These are phyloP conservation scores for Graphilbum ipis-grandicollis DNA, from an alignment of 2,329 filamentous ascomycete species.

Conservation along the genomic window DNA sequence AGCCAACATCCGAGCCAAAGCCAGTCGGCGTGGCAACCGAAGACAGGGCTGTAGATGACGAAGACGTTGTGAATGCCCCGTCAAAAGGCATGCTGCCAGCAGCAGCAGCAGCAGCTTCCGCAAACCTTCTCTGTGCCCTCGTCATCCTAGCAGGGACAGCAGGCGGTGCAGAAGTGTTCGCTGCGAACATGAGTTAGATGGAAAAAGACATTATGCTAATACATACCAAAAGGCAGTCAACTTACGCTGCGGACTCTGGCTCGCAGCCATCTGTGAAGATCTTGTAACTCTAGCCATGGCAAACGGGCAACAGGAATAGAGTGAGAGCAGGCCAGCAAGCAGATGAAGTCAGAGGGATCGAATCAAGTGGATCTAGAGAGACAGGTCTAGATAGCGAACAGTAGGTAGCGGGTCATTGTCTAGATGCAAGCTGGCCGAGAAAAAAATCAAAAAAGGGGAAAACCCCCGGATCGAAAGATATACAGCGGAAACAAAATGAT, in stretches of 20 bases:
- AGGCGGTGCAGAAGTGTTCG: background rate
- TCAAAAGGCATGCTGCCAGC: background rate
- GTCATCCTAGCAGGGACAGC: background rate
- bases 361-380: no score
- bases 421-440: no score
- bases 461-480: no score
- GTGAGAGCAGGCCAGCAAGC: background rate
- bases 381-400: no score
- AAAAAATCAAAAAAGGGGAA: no score
- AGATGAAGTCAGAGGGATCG: no score
- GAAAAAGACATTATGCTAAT: no score
- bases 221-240: background rate
- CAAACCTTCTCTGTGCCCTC: background rate
- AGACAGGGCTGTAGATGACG: slow-evolving; percentile 15
- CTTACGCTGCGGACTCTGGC: no score
- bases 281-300: background rate
- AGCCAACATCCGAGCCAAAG: slow-evolving; percentile 18
- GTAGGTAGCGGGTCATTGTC: no score
- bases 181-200: no score
- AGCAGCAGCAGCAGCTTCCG: background rate
- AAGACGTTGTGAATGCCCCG: slow-evolving; percentile 14
- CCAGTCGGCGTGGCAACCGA: slow-evolving; percentile 18
- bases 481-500: no score
- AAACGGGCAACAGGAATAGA: background rate
- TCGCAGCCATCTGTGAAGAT: background rate